These are phyloP conservation scores for Neckera pumila DNA, from an alignment of 225 moss, liverwort and hornwort species.

Conservation along the genomic window DNA sequence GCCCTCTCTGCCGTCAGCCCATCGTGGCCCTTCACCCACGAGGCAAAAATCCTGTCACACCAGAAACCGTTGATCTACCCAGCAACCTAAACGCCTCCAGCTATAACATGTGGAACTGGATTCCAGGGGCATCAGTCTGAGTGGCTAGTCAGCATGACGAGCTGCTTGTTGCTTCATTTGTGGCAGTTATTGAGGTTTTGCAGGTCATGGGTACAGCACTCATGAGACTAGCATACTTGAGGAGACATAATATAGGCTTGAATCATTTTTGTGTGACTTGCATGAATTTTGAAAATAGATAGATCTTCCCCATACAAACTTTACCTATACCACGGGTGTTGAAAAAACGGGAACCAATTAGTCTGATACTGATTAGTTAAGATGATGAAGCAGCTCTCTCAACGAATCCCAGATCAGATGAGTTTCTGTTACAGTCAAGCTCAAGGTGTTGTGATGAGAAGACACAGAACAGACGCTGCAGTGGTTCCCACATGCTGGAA, in stretches of 20 bases:
- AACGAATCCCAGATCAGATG: neutral
- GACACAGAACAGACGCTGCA: neutral
- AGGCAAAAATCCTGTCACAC: constrained; percentile 1
- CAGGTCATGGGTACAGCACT: neutral
- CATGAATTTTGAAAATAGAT: neutral
- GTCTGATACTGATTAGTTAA: neutral
- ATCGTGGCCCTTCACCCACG: constrained; percentile 23
- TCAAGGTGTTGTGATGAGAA: neutral
- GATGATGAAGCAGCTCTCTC: neutral
- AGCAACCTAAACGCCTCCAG: constrained; percentile 29
- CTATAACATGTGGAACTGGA: constrained; percentile 87
- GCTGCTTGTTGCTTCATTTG: neutral
- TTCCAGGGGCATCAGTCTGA: constrained; percentile 82
- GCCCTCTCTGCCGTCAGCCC: constrained; percentile 25
- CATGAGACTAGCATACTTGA: neutral
- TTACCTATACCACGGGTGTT: neutral
- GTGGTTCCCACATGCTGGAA: neutral
- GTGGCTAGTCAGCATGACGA: neutral
- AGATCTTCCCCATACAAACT: neutral
- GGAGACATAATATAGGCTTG: neutral
- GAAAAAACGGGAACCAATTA: neutral
- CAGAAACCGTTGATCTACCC: constrained; percentile 10
- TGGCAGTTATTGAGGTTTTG: neutral
- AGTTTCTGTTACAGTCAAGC: neutral
- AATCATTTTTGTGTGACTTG: neutral